A percentile compares a stretch with the other conserved stretches of the same genome.
phyloP scores from a whole-genome alignment of 1,284 basidiomycete species.

The Abortiporus biennis region DNA sequence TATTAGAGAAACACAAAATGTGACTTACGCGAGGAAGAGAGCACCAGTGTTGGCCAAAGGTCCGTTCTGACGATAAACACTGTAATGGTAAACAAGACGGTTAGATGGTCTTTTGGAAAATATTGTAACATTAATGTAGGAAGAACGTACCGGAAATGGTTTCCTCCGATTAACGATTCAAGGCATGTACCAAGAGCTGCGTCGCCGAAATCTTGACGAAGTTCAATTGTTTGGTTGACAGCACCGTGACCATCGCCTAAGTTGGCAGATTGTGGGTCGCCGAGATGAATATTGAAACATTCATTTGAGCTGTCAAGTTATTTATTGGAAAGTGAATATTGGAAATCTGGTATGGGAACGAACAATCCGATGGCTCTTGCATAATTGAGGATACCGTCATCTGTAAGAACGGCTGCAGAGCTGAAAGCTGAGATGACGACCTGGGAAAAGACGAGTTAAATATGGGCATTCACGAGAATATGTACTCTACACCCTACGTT shows the following conservation, averaged over 20 bases:
- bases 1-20: background rate
- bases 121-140: too few species aligned
- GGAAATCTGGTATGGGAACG: slow-evolving; percentile 13
- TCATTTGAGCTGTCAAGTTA: slow-evolving; percentile 53
- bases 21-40: slow-evolving; percentile 61
- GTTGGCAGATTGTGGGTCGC: slow-evolving; percentile 58
- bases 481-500: slow-evolving; percentile 36
- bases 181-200: slow-evolving; percentile 53
- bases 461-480: slow-evolving; percentile 19
- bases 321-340: background rate
- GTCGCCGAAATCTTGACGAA: slow-evolving; percentile 62
- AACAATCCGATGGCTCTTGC: slow-evolving; percentile 64
- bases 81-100: slow-evolving; percentile 21
- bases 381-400: slow-evolving; percentile 52
- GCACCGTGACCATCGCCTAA: slow-evolving; percentile 64
- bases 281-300: slow-evolving; percentile 65
- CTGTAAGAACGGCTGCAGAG: slow-evolving; percentile 62
- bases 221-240: slow-evolving; percentile 57
- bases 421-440: slow-evolving; percentile 58
- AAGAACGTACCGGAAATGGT: slow-evolving; percentile 49
- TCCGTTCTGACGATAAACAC: slow-evolving; percentile 73
- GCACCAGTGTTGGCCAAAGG: slow-evolving; percentile 49
- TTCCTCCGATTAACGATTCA: slow-evolving; percentile 58
- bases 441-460: slow-evolving; percentile 34
- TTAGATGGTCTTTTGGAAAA: too few species aligned